Evolutionary conservation across 1,139 yeast species (phyloP).

Genomic region (Pneumocystis sp.): DNA sequence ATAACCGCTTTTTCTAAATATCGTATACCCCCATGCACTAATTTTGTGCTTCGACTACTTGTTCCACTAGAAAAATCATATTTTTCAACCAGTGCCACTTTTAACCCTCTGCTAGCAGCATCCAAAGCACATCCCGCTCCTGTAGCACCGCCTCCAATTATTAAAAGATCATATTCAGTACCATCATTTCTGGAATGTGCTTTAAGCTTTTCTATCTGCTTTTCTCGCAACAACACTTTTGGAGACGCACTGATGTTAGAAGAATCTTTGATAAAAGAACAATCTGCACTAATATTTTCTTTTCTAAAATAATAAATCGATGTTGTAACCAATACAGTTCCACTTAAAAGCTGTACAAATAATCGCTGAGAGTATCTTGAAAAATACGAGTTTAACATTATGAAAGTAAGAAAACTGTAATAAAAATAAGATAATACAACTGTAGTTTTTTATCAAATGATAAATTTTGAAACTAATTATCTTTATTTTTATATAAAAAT

Average conservation of each 20-base stretch:
- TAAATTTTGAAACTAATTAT: neutral
- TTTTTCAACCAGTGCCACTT: conserved; percentile 74
- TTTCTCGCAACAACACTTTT: neutral
- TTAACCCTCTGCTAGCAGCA: conserved; percentile 79
- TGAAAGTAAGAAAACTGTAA: neutral
- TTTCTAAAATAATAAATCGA: neutral
- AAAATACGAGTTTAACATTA: neutral
- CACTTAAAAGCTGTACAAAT: neutral
- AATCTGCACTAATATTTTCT: neutral
- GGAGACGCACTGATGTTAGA: neutral
- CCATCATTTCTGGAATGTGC: conserved; percentile 3
- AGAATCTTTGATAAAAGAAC: neutral
- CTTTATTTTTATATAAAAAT: no score
- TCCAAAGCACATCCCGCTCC: conserved; percentile 91
- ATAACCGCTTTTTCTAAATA: conserved; percentile 90
- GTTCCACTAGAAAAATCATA: conserved; percentile 87
- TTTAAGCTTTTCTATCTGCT: neutral
- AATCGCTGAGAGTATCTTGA: neutral
- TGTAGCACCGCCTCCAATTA: conserved; percentile 93
- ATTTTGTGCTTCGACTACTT: conserved; percentile 86
- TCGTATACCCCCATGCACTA: conserved; percentile 96
- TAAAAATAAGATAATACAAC: neutral
- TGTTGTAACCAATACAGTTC: neutral
- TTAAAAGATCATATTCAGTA: conserved; percentile 48
- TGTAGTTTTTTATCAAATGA: neutral